Base-by-base conservation (phyloP, 2,329 filamentous ascomycete genomes). In the Camptophora hylomeconis region DNA sequence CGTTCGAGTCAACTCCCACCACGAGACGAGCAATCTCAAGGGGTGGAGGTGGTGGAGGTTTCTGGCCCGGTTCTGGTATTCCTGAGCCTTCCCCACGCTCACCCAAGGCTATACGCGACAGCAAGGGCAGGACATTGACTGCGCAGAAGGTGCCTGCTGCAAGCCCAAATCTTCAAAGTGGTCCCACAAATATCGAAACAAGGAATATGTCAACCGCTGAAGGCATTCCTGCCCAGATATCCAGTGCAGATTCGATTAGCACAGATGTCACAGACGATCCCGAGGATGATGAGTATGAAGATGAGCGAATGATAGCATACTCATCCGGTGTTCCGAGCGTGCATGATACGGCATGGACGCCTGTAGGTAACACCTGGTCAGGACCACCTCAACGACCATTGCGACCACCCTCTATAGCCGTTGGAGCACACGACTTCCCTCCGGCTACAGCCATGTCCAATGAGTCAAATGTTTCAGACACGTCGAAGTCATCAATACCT, bases 191-290 rank as follows among this genome's bases (percentile, higher is more conserved):
- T 18, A 39, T 39, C 8, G 41, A 48, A 13, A 45, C 42, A n/a
- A 42, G 44, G 16, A 46, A 43, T 8, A 41, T 57, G 10, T 39
- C 49, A 26, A 50, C 56, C 4, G 53, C 51, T 1, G 50, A 60
- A 30, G 49, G 53, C 18, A 55, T 57, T 33, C 48, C 52, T 3
- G 58, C 56, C 8, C 53, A 53, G 13, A 61, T 62, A 13, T 60
- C 57, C 8, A 58, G 49, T 24, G 57, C 48, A 4, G 50, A 54
- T 35, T 59, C 58, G 5, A 42, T 55, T 21, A 59, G 56, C 28
- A 36, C 53, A 7, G 34, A 40, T 9, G 53, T 51, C 2, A 54
- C 57, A 7, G 49, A 52, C 13, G 52, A 49, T 21, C 37, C 51
- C 10, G 44, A 49, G 14, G n/a, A n/a, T n/a, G 20, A 28, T 14